Evolutionary conservation across 2,329 filamentous ascomycete genomes (phyloP).

Genomic region (Zasmidium angulare): DNA sequence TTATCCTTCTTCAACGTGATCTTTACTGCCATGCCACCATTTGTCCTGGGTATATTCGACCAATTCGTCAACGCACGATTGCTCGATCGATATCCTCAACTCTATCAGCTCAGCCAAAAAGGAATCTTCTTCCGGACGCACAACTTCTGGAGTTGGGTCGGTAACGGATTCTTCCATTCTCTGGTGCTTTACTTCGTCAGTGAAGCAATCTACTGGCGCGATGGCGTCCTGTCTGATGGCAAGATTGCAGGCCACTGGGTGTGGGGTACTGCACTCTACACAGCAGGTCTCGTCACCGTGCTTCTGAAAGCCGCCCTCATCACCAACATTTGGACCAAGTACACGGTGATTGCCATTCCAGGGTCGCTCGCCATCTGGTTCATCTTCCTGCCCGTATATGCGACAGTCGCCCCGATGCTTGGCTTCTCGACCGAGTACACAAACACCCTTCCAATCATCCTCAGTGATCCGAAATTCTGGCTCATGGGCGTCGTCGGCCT

Average conservation of each 20-base stretch:
- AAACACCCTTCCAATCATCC: conserved; percentile 78
- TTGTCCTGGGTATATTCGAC: conserved; percentile 94
- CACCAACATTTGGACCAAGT: conserved; percentile 98
- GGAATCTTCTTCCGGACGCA: conserved; percentile 92
- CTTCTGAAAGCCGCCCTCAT: conserved; percentile 92
- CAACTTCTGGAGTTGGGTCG: conserved; percentile 89
- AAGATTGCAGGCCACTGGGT: conserved; percentile 91
- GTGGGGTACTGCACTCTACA: conserved; percentile 95
- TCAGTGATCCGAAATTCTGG: conserved; percentile 84
- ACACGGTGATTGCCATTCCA: conserved; percentile 91
- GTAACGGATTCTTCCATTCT: conserved; percentile 94
- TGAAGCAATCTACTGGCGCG: conserved; percentile 76
- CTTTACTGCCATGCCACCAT: conserved; percentile 89
- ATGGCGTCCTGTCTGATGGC: conserved; percentile 76
- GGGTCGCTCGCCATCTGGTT: conserved; percentile 92
- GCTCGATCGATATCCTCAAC: conserved; percentile 90
- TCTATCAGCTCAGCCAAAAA: conserved; percentile 89
- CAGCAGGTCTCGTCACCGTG: conserved; percentile 86
- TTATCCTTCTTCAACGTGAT: conserved; percentile 99
- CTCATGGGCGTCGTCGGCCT: conserved; percentile 79
- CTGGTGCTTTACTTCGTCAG: conserved; percentile 86
- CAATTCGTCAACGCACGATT: conserved; percentile 95
- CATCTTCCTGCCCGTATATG: conserved; percentile 84
- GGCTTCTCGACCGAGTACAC: conserved; percentile 80
- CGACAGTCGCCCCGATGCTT: conserved; percentile 77